Percentiles rank a stretch among this genome's conserved stretches.
These are phyloP conservation scores for Colletotrichum sp. DNA, from an alignment of 2,329 filamentous ascomycete species.

Conservation along the genomic window DNA sequence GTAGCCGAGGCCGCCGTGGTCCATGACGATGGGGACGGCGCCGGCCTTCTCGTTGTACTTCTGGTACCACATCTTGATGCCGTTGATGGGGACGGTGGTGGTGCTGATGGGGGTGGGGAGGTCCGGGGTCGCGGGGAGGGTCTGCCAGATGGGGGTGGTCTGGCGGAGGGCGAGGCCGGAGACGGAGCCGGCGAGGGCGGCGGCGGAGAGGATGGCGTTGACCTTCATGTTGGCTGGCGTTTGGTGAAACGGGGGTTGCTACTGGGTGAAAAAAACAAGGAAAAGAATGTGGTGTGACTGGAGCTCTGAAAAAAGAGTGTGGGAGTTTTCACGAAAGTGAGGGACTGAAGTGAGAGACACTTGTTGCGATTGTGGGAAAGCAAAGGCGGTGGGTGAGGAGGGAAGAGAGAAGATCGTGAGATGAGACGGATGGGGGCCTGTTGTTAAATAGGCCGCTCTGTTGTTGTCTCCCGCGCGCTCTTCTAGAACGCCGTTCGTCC, in stretches of 20 bases:
- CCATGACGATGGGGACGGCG: constrained; percentile 39
- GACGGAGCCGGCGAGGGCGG: constrained; percentile 4
- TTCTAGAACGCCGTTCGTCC: neutral
- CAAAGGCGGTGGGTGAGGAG: neutral
- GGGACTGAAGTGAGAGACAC: constrained; percentile 7
- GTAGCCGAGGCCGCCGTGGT: constrained; percentile 46
- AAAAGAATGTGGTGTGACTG: neutral
- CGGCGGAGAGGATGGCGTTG: neutral
- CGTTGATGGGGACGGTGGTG: constrained; percentile 34
- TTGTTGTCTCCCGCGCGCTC: neutral
- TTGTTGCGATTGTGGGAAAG: neutral
- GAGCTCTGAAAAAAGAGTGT: neutral
- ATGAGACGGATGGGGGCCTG: neutral
- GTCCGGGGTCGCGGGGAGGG: constrained; percentile 41
- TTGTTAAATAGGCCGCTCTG: constrained; percentile 2
- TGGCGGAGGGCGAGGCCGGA: constrained; percentile 28
- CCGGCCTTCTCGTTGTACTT: constrained; percentile 41
- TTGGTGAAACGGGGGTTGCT: neutral
- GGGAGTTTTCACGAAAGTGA: neutral
- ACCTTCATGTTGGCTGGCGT: neutral
- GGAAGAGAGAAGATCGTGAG: neutral
- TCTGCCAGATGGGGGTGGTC: constrained; percentile 32
- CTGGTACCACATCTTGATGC: constrained; percentile 45
- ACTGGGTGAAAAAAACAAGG: neutral
- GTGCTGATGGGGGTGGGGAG: constrained; percentile 39